phyloP scores from a whole-genome alignment of 345 rosid species.

The Abelmoschus esculentus region DNA sequence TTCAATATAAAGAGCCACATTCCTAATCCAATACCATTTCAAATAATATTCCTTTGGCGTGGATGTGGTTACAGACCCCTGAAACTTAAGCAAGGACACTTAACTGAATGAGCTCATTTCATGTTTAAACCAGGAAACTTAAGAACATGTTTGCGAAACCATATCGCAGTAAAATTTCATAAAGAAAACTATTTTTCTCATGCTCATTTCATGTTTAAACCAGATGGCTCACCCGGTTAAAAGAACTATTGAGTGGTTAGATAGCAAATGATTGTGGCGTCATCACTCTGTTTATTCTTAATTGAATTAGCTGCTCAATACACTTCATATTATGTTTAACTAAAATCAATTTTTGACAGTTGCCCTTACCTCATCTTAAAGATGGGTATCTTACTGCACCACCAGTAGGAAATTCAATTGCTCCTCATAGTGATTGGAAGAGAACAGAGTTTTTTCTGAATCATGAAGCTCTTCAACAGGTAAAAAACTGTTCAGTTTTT shows the following conservation, averaged over 20 bases:
- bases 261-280: neutral
- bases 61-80: neutral
- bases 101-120: neutral
- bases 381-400: slow-evolving; percentile 10
- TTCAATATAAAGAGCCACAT: neutral
- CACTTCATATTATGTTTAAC: neutral
- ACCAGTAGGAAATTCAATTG: neutral
- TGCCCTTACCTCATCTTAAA: slow-evolving; percentile 9
- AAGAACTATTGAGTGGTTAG: neutral
- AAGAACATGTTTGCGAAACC: too few species aligned
- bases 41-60: neutral
- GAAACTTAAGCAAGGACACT: neutral
- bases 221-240: neutral
- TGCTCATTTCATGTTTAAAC: neutral
- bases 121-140: too few species aligned
- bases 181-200: neutral
- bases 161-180: too few species aligned
- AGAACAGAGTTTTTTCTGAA: slow-evolving; percentile 8
- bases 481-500: neutral
- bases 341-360: slow-evolving; percentile 2
- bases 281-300: neutral
- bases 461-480: slow-evolving; percentile 13
- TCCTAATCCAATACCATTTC: neutral
- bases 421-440: slow-evolving; percentile 9
- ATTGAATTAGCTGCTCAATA: neutral